A percentile compares a stretch with the other conserved stretches of the same genome.
Conservation (phyloP, 257 asterid species). For the Fraxinus excelsior region DNA sequence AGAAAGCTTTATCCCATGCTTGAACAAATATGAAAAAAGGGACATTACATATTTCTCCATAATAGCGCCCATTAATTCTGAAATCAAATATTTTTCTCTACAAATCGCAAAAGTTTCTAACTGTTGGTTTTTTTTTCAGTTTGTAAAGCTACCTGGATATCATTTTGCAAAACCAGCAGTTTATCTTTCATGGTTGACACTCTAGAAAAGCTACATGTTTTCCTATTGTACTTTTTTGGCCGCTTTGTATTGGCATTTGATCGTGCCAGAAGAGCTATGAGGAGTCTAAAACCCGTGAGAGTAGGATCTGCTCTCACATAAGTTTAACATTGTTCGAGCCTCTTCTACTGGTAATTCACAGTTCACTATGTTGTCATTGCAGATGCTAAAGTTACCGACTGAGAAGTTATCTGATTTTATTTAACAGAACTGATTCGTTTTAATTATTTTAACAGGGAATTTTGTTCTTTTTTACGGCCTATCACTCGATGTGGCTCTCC, state of each 20-base stretch:
- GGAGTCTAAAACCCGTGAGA: conserved; percentile 63
- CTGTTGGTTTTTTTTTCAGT: conserved; percentile 39
- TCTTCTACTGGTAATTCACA: conserved; percentile 42
- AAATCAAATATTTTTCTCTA: background rate
- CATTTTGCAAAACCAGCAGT: conserved; percentile 43
- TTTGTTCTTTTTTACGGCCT: conserved; percentile 6
- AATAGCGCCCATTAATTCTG: background rate
- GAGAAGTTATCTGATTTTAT: background rate
- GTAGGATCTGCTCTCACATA: conserved; percentile 66
- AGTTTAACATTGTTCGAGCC: conserved; percentile 34
- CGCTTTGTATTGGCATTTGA: conserved; percentile 55
- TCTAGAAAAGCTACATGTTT: conserved; percentile 51
- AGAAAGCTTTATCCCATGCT: background rate
- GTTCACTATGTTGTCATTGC: conserved; percentile 1
- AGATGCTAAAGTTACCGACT: background rate
- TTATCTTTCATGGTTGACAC: conserved; percentile 44
- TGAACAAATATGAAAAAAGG: no score
- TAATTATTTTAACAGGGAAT: conserved; percentile 35
- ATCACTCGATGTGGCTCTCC: conserved; percentile 10
- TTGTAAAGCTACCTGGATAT: conserved; percentile 37
- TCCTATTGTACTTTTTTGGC: conserved; percentile 55
- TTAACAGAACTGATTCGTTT: conserved; percentile 6
- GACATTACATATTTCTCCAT: no score
- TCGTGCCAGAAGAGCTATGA: conserved; percentile 50
- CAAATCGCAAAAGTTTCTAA: background rate